Base-by-base conservation (phyloP, 2,329 filamentous ascomycete genomes). In the Calonectria crousiana region DNA sequence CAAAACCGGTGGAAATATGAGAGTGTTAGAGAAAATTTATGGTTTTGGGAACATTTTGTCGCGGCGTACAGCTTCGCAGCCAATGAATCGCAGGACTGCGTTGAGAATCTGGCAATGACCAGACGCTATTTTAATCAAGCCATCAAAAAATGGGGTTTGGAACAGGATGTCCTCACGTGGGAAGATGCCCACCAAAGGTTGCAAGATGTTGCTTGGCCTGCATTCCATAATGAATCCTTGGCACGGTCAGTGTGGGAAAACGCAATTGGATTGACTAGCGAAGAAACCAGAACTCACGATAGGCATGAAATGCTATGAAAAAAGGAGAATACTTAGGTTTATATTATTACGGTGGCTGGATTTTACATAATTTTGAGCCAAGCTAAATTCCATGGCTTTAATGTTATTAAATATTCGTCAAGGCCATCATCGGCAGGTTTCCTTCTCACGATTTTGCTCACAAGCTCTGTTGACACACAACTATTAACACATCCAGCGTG, bases 1-100 rank as follows among this genome's bases (percentile, higher is more conserved):
- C 56, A 38, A 6, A 62, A 10, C 16, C 34, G 36, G 18, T 41
- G 36, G 56, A 41, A 41, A 13, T 18, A 62, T 4, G 56, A 38
- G 4, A 28, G 14, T 8, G 23, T 14, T 14, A 44, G 28, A 20
- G 28, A 34, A 5, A 41, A 41, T 23, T 26, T 62, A 36, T 62
- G 56, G 56, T 28, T 62, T 30, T 62, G 56, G 56, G 14, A 62
- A 62, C 56, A 62, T 5, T 62, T 62, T 41, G 56, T 62, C 36
- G 56, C 56, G 18, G 56, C 56, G 10, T 38, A 62, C 56, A 62
- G 56, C 20, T 26, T 62, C 14, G 56, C 56, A 20, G 56, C 34
- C 8, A 26, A 28, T 41, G 32, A 26, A 6, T 18, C 56, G 1
- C n/a, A 28, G 4, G 23, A 14, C 5, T 41, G 16, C n/a, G 13